Percentiles rank a stretch among this genome's conserved stretches.
phyloP scores from a whole-genome alignment of 2,329 filamentous ascomycete species.

The Aureobasidium sp. region DNA sequence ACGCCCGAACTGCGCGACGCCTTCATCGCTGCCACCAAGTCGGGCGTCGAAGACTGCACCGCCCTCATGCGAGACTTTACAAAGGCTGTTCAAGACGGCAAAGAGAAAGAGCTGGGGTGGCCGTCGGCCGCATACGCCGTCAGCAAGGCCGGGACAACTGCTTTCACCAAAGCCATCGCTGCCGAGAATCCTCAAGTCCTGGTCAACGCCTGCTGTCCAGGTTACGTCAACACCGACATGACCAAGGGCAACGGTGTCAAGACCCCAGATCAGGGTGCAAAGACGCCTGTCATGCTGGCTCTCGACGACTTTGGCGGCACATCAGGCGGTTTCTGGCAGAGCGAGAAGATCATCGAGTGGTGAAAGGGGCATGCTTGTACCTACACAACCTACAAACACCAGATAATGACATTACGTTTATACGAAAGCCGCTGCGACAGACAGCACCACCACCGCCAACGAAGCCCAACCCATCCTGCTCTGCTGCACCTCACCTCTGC shows the following conservation, averaged over 20 bases:
- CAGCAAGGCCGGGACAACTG: constrained; percentile 29
- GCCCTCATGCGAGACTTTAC: constrained; percentile 43
- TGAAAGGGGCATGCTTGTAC: too few relatives aligned
- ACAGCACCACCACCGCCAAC: background rate
- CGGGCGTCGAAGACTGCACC: constrained; percentile 36
- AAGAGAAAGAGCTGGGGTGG: constrained; percentile 40
- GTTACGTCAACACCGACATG: constrained; percentile 32
- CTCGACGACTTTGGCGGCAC: constrained; percentile 25
- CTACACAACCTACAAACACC: background rate
- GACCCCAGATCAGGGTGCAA: constrained; percentile 27
- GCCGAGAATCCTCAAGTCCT: constrained; percentile 23
- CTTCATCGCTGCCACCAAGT: constrained; percentile 32
- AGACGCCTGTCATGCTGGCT: constrained; percentile 28
- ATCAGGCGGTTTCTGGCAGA: constrained; percentile 29
- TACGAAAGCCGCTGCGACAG: background rate
- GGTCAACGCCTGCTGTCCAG: constrained; percentile 29
- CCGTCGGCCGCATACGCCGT: constrained; percentile 43
- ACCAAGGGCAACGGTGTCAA: constrained; percentile 27
- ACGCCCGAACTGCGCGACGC: constrained; percentile 33
- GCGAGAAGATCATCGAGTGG: constrained; percentile 27
- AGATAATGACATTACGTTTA: background rate
- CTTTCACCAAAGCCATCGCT: constrained; percentile 28
- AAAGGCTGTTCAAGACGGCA: constrained; percentile 36
- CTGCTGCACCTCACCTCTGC: background rate
- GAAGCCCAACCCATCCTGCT: background rate